Evolutionary conservation across 2,329 filamentous ascomycete genomes (phyloP).

Genomic region (Paecilomyces sp.): DNA sequence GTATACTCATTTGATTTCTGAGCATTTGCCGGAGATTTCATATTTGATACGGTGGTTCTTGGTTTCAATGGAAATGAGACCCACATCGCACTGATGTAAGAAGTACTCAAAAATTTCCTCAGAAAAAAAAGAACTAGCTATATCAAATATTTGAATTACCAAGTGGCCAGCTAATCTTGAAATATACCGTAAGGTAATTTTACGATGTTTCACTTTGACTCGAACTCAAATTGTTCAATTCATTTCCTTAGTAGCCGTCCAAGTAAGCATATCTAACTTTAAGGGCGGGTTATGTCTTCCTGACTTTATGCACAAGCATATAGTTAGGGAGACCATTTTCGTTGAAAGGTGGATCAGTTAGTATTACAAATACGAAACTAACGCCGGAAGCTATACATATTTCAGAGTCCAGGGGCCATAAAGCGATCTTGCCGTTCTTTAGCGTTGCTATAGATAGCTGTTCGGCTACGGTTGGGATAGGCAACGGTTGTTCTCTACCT

Average conservation of each 20-base stretch:
- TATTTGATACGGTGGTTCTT: not conserved
- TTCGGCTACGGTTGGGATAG: not conserved
- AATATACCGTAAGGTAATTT: not conserved
- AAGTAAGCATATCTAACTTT: not conserved
- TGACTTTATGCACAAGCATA: no score
- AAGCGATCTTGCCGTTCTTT: not conserved
- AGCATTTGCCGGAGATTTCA: not conserved
- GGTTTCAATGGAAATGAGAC: not conserved
- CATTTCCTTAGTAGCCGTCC: not conserved
- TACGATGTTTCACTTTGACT: not conserved
- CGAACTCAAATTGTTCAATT: not conserved
- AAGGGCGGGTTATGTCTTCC: no score
- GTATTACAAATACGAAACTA: not conserved
- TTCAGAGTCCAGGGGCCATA: not conserved
- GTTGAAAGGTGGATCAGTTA: no score
- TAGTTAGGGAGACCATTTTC: no score
- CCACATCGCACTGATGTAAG: not conserved
- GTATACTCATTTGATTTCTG: not conserved
- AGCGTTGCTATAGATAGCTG: not conserved
- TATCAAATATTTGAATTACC: no score
- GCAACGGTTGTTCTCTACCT: not conserved
- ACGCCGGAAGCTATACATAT: not conserved
- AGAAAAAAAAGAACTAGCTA: no score
- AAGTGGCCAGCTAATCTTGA: not conserved
- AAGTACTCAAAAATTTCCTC: no score